Evolutionary conservation across 768 basidiomycete species (phyloP).

Genomic region (Collybia sp.): DNA sequence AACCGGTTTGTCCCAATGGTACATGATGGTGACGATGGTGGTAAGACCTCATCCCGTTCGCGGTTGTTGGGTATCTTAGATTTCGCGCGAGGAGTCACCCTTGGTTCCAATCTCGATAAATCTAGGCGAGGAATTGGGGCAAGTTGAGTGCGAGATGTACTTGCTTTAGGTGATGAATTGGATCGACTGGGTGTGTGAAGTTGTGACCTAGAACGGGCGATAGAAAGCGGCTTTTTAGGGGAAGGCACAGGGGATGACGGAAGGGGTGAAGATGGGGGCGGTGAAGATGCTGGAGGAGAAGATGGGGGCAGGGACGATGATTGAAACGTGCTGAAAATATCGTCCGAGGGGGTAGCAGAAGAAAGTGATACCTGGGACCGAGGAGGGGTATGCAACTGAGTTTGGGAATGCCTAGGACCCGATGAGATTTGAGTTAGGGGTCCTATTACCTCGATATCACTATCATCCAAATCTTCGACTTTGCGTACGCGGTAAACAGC

Average conservation of each 20-base stretch:
- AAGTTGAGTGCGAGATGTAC: neutral
- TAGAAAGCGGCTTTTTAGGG: slow-evolving; percentile 11
- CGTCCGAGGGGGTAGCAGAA: slow-evolving; percentile 14
- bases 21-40: neutral
- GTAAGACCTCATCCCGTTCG: neutral
- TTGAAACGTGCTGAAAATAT: slow-evolving; percentile 7
- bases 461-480: slow-evolving; percentile 13
- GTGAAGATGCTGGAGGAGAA: slow-evolving; percentile 12
- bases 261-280: neutral
- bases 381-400: slow-evolving; percentile 38
- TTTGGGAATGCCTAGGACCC: neutral
- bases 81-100: neutral
- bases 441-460: slow-evolving; percentile 25
- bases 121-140: slow-evolving; percentile 12
- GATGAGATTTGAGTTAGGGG: too few species aligned
- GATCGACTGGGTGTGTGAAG: slow-evolving; percentile 1
- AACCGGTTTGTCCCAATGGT: too few species aligned
- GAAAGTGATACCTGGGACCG: slow-evolving; percentile 28
- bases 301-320: slow-evolving; percentile 15
- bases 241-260: slow-evolving; percentile 7
- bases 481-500: slow-evolving; percentile 23
- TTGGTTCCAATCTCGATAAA: slow-evolving; percentile 3
- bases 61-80: neutral
- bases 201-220: slow-evolving; percentile 6
- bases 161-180: neutral